phyloP scores from a whole-genome alignment of 1,284 basidiomycete genomes.

The Ceratobasidium sp. region DNA sequence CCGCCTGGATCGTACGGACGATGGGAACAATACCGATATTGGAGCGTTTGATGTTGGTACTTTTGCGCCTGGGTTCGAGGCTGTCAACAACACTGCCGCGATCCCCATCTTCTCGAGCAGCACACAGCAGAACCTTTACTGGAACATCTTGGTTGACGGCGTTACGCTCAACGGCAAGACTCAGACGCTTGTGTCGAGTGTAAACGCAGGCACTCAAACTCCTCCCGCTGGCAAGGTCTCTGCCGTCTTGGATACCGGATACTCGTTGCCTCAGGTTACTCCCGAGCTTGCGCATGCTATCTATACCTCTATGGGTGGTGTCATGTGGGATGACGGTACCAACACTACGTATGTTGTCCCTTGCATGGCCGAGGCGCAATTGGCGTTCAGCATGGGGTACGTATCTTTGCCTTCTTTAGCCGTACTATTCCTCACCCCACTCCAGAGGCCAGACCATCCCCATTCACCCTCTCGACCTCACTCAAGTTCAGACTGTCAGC shows the following conservation, averaged over 20 bases:
- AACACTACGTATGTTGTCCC: constrained; percentile 35
- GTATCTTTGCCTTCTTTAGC: background rate
- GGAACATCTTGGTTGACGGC: constrained; percentile 31
- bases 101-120: constrained; percentile 42
- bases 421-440: too few species aligned
- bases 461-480: constrained; percentile 40
- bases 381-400: constrained; percentile 38
- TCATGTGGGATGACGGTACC: constrained; percentile 17
- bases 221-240: constrained; percentile 39
- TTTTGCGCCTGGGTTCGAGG: constrained; percentile 28
- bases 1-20: constrained; percentile 23
- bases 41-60: constrained; percentile 43
- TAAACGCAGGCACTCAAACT: constrained; percentile 13
- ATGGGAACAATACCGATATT: constrained; percentile 33
- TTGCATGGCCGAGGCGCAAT: constrained; percentile 36
- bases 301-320: constrained; percentile 35
- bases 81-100: constrained; percentile 27
- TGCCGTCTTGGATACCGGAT: constrained; percentile 37
- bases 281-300: constrained; percentile 33
- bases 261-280: constrained; percentile 30
- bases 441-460: constrained; percentile 26
- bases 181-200: constrained; percentile 11
- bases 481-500: constrained; percentile 22
- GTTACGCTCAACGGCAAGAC: constrained; percentile 40
- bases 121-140: constrained; percentile 21